Evolutionary conservation across 176 grass and related monocot genomes (phyloP), one percentile per base, ranked within the genome.

Genomic region (Thalia dealbata): DNA sequence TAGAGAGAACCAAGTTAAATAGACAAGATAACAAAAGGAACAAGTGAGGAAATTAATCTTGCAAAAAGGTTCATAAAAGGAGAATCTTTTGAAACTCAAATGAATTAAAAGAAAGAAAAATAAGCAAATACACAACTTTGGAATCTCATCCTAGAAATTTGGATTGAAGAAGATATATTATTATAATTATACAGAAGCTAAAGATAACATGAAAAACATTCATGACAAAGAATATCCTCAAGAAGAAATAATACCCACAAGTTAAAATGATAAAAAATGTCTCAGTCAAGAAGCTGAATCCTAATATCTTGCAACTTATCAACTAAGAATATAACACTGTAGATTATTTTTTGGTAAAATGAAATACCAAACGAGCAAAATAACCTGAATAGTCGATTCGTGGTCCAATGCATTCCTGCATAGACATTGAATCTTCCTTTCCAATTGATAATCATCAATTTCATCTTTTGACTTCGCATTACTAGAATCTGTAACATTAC

Each of bases 341-440:
- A 52, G 35, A 63, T 66, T 30, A 70, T 29, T 51, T 52, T 75
- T 42, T 55, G 67, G 50, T 12, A 51, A 51, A 42, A 82, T 58
- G 62, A 63, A 82, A 55, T 14, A 6, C 32, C 68, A 64, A 69
- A 22, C 22, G 30, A 55, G 51, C 66, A 74, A 30, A 51, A 50
- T 32, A 83, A 92, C 92, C 86, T 88, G 84, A 84, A 90, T 84
- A 84, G 87, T 86, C 30, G 86, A 78, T 14, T 79, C 73, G 62
- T 29, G 80, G 30, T 41, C 59, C 52, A 73, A 78, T 44, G 84
- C 82, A 70, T 38, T 83, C 52, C 82, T 82, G 83, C 92, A 96
- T 27, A 68, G 92, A 69, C 92, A 96, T 32, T 78, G 73, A 73
- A 96, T 66, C 50, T 81, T 88, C 38, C 44, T 64, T 67, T 81